Conservation (phyloP, 331 rosid genomes). For the Acacia pycnantha region DNA sequence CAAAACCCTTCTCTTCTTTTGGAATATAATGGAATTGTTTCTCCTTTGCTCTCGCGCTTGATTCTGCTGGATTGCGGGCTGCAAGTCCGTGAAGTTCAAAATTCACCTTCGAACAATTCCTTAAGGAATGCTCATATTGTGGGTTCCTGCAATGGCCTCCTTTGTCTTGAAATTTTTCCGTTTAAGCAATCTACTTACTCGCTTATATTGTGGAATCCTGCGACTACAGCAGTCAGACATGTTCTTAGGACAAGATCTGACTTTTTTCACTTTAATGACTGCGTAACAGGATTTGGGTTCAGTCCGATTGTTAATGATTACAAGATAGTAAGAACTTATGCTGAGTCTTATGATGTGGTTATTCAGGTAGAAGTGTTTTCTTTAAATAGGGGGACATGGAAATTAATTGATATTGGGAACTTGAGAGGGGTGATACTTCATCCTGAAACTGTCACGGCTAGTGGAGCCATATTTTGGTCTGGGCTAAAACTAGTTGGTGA, state of each 20-base stretch:
- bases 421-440: not conserved
- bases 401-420: not conserved
- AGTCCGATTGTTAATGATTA: not conserved
- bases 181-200: no score
- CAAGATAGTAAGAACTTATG: not conserved
- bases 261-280: fast-evolving
- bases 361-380: not conserved
- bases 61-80: not conserved
- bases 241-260: not conserved
- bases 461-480: slow-evolving; percentile 26
- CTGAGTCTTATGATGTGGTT: fast-evolving
- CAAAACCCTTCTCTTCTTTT: not conserved
- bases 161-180: no score
- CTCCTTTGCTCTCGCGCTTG: not conserved
- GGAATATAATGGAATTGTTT: not conserved
- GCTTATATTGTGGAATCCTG: not conserved
- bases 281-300: not conserved
- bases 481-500: not conserved
- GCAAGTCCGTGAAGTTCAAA: not conserved
- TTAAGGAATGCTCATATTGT: no score
- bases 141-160: not conserved
- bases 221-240: not conserved
- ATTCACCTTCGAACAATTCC: not conserved
- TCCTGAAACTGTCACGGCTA: not conserved
- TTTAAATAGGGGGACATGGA: slow-evolving; percentile 7